phyloP scores from a whole-genome alignment of 2,329 filamentous ascomycete species.

The Escovopsis sp. region DNA sequence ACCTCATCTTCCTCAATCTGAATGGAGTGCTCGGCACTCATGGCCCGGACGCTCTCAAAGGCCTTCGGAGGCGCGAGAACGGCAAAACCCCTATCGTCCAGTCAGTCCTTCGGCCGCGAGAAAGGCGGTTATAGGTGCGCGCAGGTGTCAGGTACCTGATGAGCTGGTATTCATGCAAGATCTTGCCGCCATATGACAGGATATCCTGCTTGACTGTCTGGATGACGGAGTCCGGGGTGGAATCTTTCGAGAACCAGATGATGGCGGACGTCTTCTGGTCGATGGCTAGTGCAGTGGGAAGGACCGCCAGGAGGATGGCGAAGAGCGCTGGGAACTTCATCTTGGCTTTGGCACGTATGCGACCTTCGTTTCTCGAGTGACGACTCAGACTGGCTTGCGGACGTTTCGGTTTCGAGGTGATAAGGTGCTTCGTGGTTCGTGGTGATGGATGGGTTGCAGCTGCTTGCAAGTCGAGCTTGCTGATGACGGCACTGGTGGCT shows the following conservation, averaged over 20 bases:
- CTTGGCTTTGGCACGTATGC: constrained; percentile 10
- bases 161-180: constrained; percentile 62
- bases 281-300: constrained; percentile 45
- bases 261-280: constrained; percentile 60
- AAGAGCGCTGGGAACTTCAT: constrained; percentile 51
- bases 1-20: constrained; percentile 63
- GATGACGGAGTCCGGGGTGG: constrained; percentile 49
- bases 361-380: no score
- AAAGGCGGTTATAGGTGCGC: no score
- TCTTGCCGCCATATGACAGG: constrained; percentile 52
- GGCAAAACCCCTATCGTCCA: constrained; percentile 52
- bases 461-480: no score
- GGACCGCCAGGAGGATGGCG: constrained; percentile 39
- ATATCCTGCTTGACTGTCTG: constrained; percentile 59
- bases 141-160: constrained; percentile 41
- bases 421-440: no score
- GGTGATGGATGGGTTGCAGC: no score
- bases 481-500: no score
- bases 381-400: no score
- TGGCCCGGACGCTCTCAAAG: constrained; percentile 50
- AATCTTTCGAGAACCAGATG: constrained; percentile 58
- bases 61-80: constrained; percentile 56
- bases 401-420: no score
- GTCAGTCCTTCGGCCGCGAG: constrained; percentile 12
- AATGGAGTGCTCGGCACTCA: constrained; percentile 34